Evolutionary conservation across 2,329 filamentous ascomycete species (phyloP).

Genomic region (Falciphora oryzae): DNA sequence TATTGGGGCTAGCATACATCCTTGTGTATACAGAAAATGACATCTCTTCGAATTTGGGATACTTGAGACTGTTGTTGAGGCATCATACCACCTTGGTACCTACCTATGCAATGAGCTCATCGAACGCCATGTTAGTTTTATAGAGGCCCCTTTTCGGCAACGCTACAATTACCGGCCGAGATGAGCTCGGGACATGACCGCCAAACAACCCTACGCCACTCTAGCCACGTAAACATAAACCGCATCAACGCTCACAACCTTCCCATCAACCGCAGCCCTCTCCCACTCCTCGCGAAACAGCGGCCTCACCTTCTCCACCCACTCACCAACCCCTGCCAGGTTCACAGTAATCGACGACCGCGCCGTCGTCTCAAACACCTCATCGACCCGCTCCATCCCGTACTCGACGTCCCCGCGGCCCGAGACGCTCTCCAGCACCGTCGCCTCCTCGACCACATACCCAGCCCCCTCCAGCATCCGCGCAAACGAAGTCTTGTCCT

Average conservation of each 20-base stretch:
- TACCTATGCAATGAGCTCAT: too few relatives aligned
- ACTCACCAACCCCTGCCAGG: constrained; percentile 16
- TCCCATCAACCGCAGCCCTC: constrained; percentile 22
- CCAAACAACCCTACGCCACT: background rate
- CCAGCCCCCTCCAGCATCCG: constrained; percentile 23
- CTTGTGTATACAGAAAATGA: too few relatives aligned
- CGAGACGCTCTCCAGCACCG: constrained; percentile 21
- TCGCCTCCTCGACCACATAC: constrained; percentile 21
- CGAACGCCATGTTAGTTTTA: too few relatives aligned
- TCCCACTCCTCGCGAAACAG: constrained; percentile 27
- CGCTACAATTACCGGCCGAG: too few relatives aligned
- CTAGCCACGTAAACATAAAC: constrained; percentile 26
- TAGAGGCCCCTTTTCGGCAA: too few relatives aligned
- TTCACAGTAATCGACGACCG: constrained; percentile 18
- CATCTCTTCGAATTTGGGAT: too few relatives aligned
- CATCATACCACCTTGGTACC: too few relatives aligned
- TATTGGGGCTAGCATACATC: too few relatives aligned
- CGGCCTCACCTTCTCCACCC: constrained; percentile 19
- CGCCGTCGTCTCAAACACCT: constrained; percentile 22
- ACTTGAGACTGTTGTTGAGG: too few relatives aligned
- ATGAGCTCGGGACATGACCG: too few relatives aligned
- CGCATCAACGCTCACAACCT: constrained; percentile 22
- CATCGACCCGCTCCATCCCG: constrained; percentile 22
- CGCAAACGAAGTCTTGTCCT: constrained; percentile 22
- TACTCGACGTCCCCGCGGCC: constrained; percentile 20